These are phyloP conservation scores for Aspergillus piperis DNA, from an alignment of 2,329 filamentous ascomycete genomes.

Conservation along the genomic window DNA sequence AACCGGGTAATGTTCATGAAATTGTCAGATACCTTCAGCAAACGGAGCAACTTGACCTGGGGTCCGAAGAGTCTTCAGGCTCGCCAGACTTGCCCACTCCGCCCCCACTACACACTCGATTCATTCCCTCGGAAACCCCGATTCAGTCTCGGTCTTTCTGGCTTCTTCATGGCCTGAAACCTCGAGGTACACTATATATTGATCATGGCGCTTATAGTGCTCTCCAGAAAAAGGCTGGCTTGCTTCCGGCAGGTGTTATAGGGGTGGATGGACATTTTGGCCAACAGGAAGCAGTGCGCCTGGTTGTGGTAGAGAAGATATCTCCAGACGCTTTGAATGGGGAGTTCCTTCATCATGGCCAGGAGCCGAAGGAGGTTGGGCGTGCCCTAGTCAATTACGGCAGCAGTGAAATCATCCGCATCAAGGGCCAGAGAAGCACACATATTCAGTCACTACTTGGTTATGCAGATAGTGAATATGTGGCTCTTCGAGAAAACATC, in stretches of 20 bases:
- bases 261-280: constrained; percentile 85
- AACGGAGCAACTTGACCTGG: constrained; percentile 46
- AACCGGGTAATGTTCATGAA: constrained; percentile 83
- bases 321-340: constrained; percentile 44
- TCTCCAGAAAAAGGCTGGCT: constrained; percentile 77
- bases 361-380: constrained; percentile 71
- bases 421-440: constrained; percentile 79
- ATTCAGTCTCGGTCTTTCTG: constrained; percentile 96
- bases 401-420: constrained; percentile 76
- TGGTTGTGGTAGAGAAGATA: constrained; percentile 73
- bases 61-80: constrained; percentile 23
- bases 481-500: constrained; percentile 84
- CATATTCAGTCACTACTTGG: constrained; percentile 80
- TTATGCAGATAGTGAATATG: constrained; percentile 93
- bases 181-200: constrained; percentile 89
- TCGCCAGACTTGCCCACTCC: constrained; percentile 41
- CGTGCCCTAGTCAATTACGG: constrained; percentile 91
- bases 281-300: constrained; percentile 86
- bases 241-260: constrained; percentile 87
- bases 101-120: constrained; percentile 83
- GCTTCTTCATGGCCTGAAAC: constrained; percentile 87
- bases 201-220: constrained; percentile 85
- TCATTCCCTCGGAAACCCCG: constrained; percentile 79
- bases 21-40: constrained; percentile 81
- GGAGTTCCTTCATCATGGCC: constrained; percentile 40